Conservation (phyloP, 208 protist genomes). For the Crithidia mellificae region DNA sequence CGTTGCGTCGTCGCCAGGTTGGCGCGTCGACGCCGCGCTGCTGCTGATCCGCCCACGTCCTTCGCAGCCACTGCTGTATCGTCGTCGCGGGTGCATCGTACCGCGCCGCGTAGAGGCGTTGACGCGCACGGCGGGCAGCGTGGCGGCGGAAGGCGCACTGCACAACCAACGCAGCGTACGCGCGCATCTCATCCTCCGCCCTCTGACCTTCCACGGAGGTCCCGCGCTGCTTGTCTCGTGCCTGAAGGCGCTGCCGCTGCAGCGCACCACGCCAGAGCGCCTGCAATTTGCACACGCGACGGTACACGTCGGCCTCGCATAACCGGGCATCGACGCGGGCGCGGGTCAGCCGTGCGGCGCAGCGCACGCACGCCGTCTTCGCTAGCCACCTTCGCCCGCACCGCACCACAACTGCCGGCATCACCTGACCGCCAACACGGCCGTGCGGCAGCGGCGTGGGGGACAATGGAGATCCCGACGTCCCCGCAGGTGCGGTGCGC, state of each 20-base stretch:
- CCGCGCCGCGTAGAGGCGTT: constrained; percentile 10
- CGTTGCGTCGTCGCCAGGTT: constrained; percentile 29
- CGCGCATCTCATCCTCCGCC: constrained; percentile 34
- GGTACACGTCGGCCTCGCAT: constrained; percentile 31
- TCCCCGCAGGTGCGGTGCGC: neutral
- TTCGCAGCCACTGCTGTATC: constrained; percentile 66
- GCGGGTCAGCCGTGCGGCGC: constrained; percentile 25
- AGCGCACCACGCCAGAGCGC: constrained; percentile 39
- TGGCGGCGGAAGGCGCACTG: constrained; percentile 47
- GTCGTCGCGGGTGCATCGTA: constrained; percentile 28
- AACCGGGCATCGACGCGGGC: constrained; percentile 10
- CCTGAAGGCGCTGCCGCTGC: neutral
- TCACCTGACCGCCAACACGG: constrained; percentile 10
- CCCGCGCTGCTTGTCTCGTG: neutral
- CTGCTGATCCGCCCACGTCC: constrained; percentile 31
- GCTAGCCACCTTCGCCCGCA: constrained; percentile 54
- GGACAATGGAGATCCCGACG: no score
- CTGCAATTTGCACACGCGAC: constrained; percentile 33
- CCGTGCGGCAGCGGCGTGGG: constrained; percentile 25
- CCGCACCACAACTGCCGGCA: constrained; percentile 32
- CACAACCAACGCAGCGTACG: constrained; percentile 71
- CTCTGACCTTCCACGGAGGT: neutral
- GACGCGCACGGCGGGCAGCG: constrained; percentile 26
- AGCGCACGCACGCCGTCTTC: constrained; percentile 50
- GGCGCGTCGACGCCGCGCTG: constrained; percentile 49